These are phyloP conservation scores for Hygrophorus russula DNA, from an alignment of 768 basidiomycete species.

Conservation along the genomic window DNA sequence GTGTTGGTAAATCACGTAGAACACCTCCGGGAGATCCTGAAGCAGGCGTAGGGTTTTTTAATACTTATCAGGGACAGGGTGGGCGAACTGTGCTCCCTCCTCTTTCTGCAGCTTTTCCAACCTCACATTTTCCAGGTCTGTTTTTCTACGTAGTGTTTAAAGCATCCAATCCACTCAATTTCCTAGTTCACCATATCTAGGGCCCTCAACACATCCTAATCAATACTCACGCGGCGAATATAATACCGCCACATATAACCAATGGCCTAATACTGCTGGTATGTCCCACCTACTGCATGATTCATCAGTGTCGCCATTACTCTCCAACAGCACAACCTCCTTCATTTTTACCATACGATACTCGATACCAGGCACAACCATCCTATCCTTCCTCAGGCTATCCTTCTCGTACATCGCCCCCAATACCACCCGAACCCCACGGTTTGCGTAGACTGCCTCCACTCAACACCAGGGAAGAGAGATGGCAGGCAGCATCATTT, in stretches of 20 bases:
- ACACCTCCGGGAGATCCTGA: conserved; percentile 54
- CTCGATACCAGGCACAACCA: conserved; percentile 37
- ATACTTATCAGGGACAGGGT: conserved; percentile 75
- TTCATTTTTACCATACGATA: conserved; percentile 36
- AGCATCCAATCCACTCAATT: conserved; percentile 45
- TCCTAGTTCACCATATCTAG: conserved; percentile 42
- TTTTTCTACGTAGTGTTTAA: conserved; percentile 32
- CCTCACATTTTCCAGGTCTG: conserved; percentile 87
- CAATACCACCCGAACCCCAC: conserved; percentile 33
- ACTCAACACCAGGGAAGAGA: conserved; percentile 29
- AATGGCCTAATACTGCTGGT: conserved; percentile 27
- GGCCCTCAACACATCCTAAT: conserved; percentile 45
- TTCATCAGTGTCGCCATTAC: conserved; percentile 3
- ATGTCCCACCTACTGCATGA: conserved; percentile 19
- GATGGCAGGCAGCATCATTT: conserved; percentile 33
- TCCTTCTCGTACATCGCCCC: conserved; percentile 36
- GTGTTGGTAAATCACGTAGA: conserved; percentile 55
- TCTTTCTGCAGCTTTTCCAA: conserved; percentile 76
- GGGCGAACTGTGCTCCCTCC: conserved; percentile 83
- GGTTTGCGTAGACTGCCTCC: conserved; percentile 50
- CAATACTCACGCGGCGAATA: conserved; percentile 53
- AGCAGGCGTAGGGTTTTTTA: conserved; percentile 57
- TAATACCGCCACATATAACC: conserved; percentile 36
- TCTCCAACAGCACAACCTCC: conserved; percentile 24
- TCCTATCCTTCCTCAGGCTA: conserved; percentile 30